Percentiles rank a stretch among this genome's conserved stretches.
Conservation (phyloP, 2,329 filamentous ascomycete species). For the Periconia digitata region DNA sequence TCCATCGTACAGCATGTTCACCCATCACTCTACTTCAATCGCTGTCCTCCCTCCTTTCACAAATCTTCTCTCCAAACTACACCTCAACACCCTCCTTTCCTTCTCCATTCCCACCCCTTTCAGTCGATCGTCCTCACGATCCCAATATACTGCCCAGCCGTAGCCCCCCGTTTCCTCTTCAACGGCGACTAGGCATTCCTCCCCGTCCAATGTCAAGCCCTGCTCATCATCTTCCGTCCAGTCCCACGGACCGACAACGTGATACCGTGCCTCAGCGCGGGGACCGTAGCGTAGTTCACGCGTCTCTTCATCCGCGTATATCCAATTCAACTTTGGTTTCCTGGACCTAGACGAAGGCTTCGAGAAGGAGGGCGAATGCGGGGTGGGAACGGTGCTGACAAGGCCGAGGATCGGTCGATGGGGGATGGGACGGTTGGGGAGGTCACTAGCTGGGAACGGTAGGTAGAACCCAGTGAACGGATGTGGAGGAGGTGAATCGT, state of each 20-base stretch:
- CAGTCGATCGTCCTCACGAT: conserved; percentile 50
- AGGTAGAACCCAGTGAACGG: conserved; percentile 55
- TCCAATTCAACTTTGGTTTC: conserved; percentile 66
- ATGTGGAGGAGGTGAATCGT: conserved; percentile 37
- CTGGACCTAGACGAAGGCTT: conserved; percentile 8
- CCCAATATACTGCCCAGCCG: conserved; percentile 58
- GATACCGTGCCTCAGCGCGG: conserved; percentile 69
- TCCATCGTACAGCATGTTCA: neutral
- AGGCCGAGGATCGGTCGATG: conserved; percentile 48
- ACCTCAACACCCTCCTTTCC: conserved; percentile 46
- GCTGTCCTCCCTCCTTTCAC: conserved; percentile 20
- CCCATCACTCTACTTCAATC: conserved; percentile 18
- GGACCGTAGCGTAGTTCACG: conserved; percentile 65
- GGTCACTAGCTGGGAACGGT: conserved; percentile 49
- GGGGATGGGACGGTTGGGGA: conserved; percentile 38
- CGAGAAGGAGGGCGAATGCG: conserved; percentile 37
- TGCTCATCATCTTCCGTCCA: conserved; percentile 68
- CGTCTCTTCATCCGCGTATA: conserved; percentile 64
- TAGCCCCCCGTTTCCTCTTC: conserved; percentile 52
- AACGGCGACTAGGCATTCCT: conserved; percentile 59
- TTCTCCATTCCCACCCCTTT: conserved; percentile 40
- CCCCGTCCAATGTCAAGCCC: conserved; percentile 56
- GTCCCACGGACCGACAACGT: conserved; percentile 79
- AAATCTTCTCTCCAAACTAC: conserved; percentile 48
- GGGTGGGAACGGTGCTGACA: conserved; percentile 50